Conservation (phyloP, 2,329 filamentous ascomycete species). For the Penicillium hesseltinei region DNA sequence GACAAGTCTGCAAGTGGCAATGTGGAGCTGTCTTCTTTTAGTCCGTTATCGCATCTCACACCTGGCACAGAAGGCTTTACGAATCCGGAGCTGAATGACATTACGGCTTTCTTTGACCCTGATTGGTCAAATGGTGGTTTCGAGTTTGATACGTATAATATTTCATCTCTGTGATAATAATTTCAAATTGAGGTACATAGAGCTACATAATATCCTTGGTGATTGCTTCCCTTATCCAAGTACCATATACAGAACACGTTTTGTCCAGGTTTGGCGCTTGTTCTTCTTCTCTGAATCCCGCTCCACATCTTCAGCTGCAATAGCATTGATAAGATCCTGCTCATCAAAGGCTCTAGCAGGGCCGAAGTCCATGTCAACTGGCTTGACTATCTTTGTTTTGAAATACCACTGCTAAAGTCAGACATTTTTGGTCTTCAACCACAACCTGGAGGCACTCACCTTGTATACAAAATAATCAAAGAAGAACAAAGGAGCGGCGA, state of each 20-base stretch:
- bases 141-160: conserved; percentile 7
- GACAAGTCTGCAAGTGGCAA: conserved; percentile 4
- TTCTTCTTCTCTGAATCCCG: background rate
- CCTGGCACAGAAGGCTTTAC: conserved; percentile 3
- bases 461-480: conserved; percentile 32
- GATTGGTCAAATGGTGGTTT: conserved; percentile 12
- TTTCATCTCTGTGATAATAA: background rate
- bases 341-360: conserved; percentile 26
- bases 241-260: conserved; percentile 17
- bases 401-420: conserved; percentile 15
- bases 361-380: conserved; percentile 25
- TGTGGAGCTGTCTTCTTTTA: conserved; percentile 17
- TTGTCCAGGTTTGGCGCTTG: conserved; percentile 6
- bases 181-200: background rate
- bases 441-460: conserved; percentile 5
- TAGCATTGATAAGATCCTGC: conserved; percentile 19
- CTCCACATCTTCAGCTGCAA: conserved; percentile 6
- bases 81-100: conserved; percentile 7
- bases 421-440: background rate
- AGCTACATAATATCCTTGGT: too few relatives aligned
- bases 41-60: conserved; percentile 10
- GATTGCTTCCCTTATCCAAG: conserved; percentile 8
- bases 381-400: conserved; percentile 25
- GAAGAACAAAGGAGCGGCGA: conserved; percentile 33
- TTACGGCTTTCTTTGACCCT: conserved; percentile 10